Evolutionary conservation across 345 rosid species (phyloP).

Genomic region (Rhizophora apiculata): DNA sequence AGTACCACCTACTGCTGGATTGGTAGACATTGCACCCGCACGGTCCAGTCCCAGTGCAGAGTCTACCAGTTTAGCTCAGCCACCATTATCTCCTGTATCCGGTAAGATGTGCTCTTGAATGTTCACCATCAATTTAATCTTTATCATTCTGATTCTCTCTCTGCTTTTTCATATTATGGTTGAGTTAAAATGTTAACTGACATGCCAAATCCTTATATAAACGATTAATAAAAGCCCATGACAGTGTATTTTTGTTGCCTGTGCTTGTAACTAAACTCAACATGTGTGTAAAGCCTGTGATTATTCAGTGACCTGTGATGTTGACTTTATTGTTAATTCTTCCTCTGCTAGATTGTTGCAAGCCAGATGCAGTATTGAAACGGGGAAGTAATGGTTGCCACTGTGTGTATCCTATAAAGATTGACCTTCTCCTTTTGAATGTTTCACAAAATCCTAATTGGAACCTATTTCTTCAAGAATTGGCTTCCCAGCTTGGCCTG

Average conservation of each 20-base stretch:
- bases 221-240: conserved; percentile 1
- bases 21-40: conserved; percentile 66
- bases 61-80: conserved; percentile 62
- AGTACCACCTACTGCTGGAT: conserved; percentile 53
- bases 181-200: too few relatives aligned
- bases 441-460: conserved; percentile 77
- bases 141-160: not conserved
- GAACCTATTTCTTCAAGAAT: conserved; percentile 57
- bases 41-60: conserved; percentile 48
- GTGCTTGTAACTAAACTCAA: not conserved
- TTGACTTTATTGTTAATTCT: conserved; percentile 23
- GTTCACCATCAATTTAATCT: not conserved
- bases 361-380: conserved; percentile 68
- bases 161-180: not conserved
- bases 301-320: not conserved
- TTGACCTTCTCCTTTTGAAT: conserved; percentile 86
- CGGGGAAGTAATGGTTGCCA: conserved; percentile 68
- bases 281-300: conserved; percentile 2
- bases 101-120: conserved; percentile 40
- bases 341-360: conserved; percentile 72
- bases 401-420: conserved; percentile 97
- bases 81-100: conserved; percentile 77
- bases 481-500: conserved; percentile 81
- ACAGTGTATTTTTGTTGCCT: not conserved
- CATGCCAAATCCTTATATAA: not conserved